A percentile compares a stretch with the other conserved stretches of the same genome.
Evolutionary conservation across 306 rosid species (phyloP).

Genomic region (Pyrus bretschneideri): DNA sequence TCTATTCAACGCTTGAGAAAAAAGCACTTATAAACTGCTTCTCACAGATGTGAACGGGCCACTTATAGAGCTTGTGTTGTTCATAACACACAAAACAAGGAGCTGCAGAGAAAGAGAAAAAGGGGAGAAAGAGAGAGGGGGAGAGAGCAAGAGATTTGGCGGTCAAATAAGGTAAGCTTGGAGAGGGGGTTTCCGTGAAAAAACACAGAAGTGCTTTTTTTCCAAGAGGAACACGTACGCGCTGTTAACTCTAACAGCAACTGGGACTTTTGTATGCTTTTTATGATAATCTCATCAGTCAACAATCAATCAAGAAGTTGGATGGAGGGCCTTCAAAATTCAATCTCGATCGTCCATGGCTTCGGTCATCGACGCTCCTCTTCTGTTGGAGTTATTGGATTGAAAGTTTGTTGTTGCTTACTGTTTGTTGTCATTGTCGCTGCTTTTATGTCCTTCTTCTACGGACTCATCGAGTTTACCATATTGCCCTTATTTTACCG

Average conservation of each 20-base stretch:
- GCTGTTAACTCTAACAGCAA: background rate
- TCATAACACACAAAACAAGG: background rate
- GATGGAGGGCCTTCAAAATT: background rate
- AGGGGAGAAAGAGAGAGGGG: background rate
- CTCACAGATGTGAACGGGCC: background rate
- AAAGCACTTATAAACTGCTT: background rate
- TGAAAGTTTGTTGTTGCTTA: background rate
- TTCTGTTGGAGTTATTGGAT: too few species aligned
- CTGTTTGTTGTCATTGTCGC: background rate
- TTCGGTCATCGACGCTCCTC: conserved; percentile 6
- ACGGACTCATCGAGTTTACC: background rate
- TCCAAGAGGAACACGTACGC: too few species aligned
- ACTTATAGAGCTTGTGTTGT: background rate
- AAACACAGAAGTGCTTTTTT: background rate
- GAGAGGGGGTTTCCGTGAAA: conserved; percentile 22
- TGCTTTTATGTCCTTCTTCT: background rate
- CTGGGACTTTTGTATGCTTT: background rate
- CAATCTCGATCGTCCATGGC: background rate
- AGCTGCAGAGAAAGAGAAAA: background rate
- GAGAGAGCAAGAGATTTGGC: background rate
- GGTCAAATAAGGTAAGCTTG: conserved; percentile 58
- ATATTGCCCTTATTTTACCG: background rate
- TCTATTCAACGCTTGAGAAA: conserved; percentile 43
- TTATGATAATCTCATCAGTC: background rate
- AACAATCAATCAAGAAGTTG: background rate